These are phyloP conservation scores for Terana coerulea DNA, from an alignment of 768 basidiomycete genomes.

Conservation along the genomic window DNA sequence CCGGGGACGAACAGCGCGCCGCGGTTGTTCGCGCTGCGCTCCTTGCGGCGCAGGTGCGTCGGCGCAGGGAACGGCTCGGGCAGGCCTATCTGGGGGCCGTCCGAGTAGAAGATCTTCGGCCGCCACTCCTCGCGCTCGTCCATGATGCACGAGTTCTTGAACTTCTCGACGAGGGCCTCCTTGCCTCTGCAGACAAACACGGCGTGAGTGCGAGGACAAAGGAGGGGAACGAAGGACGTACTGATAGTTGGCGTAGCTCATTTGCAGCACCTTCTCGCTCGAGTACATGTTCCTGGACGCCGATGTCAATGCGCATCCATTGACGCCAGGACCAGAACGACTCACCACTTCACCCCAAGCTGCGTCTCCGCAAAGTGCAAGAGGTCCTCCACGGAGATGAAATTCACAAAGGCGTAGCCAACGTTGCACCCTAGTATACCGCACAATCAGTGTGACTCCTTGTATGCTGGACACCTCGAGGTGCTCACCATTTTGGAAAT, in stretches of 20 bases:
- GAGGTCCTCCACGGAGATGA: conserved; percentile 74
- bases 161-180: conserved; percentile 86
- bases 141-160: conserved; percentile 90
- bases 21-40: conserved; percentile 76
- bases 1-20: conserved; percentile 59
- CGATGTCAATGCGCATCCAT: not conserved
- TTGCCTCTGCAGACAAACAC: conserved; percentile 58
- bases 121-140: conserved; percentile 81
- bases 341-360: conserved; percentile 80
- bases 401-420: conserved; percentile 88
- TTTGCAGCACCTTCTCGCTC: conserved; percentile 85
- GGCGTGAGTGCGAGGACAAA: not conserved
- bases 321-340: not conserved
- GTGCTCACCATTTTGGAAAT: conserved; percentile 70
- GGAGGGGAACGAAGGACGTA: conserved; percentile 34
- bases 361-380: conserved; percentile 68
- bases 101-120: conserved; percentile 81
- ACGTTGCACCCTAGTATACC: conserved; percentile 60
- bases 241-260: conserved; percentile 94
- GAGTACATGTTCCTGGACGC: conserved; percentile 83
- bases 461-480: not conserved
- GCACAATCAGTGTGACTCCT: not conserved
- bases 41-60: conserved; percentile 77
- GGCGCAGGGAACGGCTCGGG: conserved; percentile 81
- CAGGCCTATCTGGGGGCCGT: conserved; percentile 68